Evolutionary conservation across 1,284 basidiomycete species (phyloP), one percentile per base, ranked within the genome.

Genomic region (Inonotus obliquus): DNA sequence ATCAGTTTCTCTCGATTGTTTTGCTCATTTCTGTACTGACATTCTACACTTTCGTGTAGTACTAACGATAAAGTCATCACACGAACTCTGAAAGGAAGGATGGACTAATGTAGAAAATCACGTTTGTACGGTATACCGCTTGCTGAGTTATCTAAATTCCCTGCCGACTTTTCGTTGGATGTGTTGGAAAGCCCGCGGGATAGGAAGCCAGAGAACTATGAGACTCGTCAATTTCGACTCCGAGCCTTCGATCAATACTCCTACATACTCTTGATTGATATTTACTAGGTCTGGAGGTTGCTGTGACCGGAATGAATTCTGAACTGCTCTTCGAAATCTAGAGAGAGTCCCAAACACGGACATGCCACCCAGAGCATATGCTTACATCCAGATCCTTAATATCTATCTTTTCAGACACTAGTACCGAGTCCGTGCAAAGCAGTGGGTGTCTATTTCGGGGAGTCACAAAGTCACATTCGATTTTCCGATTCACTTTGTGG

Each of bases 1-100:
- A 39, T 54, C 39, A 56, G 19, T 47, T 44, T 5, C 11, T 4
- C 17, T 17, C 17, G 19, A 4, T 14, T 44, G 25, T 13, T 25
- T 53, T 51, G 19, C 5, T 37, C 17, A 11, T 13, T 23, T 17
- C 59, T 32, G 21, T 60, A 32, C 32, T 32, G 32, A 32, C 32
- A 9, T 44, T 41, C 11, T 5, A 49, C 38, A 4, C 9, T 32
- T 4, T 32, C 32, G 9, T 65, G 51, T 69, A 96, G 93, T 64
- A 94, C 92, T 45, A 91, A 91, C 69, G 93, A 95, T 71, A 87
- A 87, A 71, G 85, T 95, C 38, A 81, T 93, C 67, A 92, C 90
- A 53, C 87, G 93, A 68, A 92, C 87, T 65, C 76, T 97, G 72
- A 93, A 94, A 74, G 88, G 85, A 54, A 85, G 94, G 72, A 96